Evolutionary conservation across 2,329 filamentous ascomycete species (phyloP).

Genomic region (Didymosphaeria variabile): DNA sequence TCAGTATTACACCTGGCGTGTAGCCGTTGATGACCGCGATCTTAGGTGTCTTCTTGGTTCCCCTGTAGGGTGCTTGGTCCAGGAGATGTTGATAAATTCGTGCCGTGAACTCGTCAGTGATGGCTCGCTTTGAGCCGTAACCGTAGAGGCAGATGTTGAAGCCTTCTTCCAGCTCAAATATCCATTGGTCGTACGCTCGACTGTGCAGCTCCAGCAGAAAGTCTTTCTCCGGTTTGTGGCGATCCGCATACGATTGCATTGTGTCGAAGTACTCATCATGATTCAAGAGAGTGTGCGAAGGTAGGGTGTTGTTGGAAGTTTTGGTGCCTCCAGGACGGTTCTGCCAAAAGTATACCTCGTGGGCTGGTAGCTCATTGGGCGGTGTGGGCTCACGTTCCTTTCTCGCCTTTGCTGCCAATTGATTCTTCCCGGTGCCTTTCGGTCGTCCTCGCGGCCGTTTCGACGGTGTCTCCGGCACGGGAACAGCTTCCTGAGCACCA

Average conservation of each 20-base stretch:
- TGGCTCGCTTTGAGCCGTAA: constrained; percentile 84
- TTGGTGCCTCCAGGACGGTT: constrained; percentile 83
- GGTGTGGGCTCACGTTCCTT: constrained; percentile 78
- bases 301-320: constrained; percentile 86
- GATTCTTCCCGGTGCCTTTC: constrained; percentile 56
- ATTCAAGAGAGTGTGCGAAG: constrained; percentile 77
- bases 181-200: constrained; percentile 89
- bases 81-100: constrained; percentile 66
- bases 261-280: constrained; percentile 91
- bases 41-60: constrained; percentile 56
- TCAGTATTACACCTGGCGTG: constrained; percentile 69
- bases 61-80: constrained; percentile 37
- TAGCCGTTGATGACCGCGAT: constrained; percentile 93
- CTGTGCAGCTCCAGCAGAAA: constrained; percentile 79
- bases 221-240: constrained; percentile 73
- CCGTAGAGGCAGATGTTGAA: constrained; percentile 94
- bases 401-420: constrained; percentile 58
- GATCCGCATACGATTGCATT: constrained; percentile 70
- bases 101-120: constrained; percentile 79
- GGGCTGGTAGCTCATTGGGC: constrained; percentile 80
- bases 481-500: constrained; percentile 15
- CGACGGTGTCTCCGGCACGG: constrained; percentile 63
- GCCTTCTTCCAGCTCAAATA: constrained; percentile 84
- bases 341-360: constrained; percentile 94
- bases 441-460: constrained; percentile 59